phyloP scores from a whole-genome alignment of 257 asterid species.

The Lithospermum erythrorhizon region DNA sequence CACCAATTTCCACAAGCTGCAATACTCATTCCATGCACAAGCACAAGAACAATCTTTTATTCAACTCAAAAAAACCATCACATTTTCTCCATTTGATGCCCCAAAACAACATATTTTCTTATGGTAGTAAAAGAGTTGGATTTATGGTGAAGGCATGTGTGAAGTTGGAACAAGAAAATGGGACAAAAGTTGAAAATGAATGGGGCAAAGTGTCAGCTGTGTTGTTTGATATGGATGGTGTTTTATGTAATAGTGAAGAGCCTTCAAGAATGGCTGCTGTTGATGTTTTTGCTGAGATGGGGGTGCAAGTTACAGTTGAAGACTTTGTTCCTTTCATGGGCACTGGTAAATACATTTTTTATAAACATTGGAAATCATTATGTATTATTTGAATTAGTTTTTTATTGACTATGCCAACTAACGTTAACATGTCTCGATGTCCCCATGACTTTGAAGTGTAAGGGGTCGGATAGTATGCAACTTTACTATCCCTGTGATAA shows the following conservation, averaged over 20 bases:
- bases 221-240: slow-evolving; percentile 97
- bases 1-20: slow-evolving; percentile 27
- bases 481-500: too few relatives aligned
- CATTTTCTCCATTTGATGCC: slow-evolving; percentile 18
- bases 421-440: too few relatives aligned
- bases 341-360: slow-evolving; percentile 40
- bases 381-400: not conserved
- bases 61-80: slow-evolving; percentile 25
- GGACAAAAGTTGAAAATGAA: slow-evolving; percentile 26
- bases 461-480: too few relatives aligned
- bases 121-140: slow-evolving; percentile 15
- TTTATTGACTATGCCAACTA: too few relatives aligned
- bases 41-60: slow-evolving; percentile 16
- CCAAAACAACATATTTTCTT: slow-evolving; percentile 7
- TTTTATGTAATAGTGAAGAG: slow-evolving; percentile 88
- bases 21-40: slow-evolving; percentile 31
- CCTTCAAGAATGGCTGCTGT: slow-evolving; percentile 86
- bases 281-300: slow-evolving; percentile 88
- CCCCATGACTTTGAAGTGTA: too few relatives aligned
- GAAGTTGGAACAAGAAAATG: slow-evolving; percentile 50
- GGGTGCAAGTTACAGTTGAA: slow-evolving; percentile 64
- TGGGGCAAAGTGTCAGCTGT: slow-evolving; percentile 96
- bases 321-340: slow-evolving; percentile 96
- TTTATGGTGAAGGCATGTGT: slow-evolving; percentile 39
- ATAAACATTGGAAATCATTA: not conserved